These are phyloP conservation scores for Melampsora larici-populina DNA, from an alignment of 1,284 basidiomycete species.

Conservation along the genomic window DNA sequence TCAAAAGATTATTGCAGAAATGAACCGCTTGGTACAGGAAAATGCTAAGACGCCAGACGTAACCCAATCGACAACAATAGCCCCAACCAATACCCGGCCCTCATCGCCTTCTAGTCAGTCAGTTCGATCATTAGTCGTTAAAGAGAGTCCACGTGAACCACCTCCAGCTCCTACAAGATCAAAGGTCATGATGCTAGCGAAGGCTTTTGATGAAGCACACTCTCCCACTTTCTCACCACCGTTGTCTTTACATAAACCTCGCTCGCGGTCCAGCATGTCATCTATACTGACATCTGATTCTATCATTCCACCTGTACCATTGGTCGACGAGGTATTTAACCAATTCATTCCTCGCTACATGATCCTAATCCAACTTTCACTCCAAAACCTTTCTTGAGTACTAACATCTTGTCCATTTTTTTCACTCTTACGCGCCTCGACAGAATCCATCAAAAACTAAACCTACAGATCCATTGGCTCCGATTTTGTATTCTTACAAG, in stretches of 20 bases:
- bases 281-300: neutral
- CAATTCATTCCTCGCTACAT: neutral
- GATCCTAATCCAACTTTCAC: neutral
- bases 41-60: constrained; percentile 29
- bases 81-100: neutral
- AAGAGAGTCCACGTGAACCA: constrained; percentile 8
- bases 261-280: constrained; percentile 1
- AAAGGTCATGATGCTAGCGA: constrained; percentile 41
- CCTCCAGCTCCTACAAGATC: constrained; percentile 32
- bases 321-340: neutral
- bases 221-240: constrained; percentile 7
- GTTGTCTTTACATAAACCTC: constrained; percentile 2
- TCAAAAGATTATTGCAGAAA: constrained; percentile 33
- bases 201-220: constrained; percentile 13
- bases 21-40: constrained; percentile 27
- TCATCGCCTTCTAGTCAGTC: neutral
- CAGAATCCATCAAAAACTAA: constrained; percentile 3
- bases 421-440: neutral
- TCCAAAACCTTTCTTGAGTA: constrained; percentile 9
- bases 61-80: neutral
- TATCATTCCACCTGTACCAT: constrained; percentile 1
- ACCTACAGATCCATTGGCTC: constrained; percentile 35
- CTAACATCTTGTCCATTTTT: constrained; percentile 21
- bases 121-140: neutral
- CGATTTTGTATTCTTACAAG: constrained; percentile 52